Percentiles rank a stretch among this genome's conserved stretches.
phyloP scores from a whole-genome alignment of 2,329 filamentous ascomycete genomes.

The Neodidymelliopsis sp. region DNA sequence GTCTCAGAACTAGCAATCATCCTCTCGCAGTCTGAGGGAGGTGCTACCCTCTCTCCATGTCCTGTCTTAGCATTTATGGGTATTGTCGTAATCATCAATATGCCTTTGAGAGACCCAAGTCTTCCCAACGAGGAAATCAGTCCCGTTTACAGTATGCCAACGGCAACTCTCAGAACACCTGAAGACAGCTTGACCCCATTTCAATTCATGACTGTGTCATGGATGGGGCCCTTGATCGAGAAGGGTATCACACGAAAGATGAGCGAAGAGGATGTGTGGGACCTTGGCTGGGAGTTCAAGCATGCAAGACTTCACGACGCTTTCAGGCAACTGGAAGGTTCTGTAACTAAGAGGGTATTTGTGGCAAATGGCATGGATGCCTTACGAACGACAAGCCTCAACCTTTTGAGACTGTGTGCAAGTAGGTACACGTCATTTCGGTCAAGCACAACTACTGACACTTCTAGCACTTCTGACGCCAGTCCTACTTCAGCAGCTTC shows the following conservation, averaged over 20 bases:
- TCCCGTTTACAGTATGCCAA: constrained; percentile 63
- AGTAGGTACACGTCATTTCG: constrained; percentile 48
- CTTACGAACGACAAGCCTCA: constrained; percentile 69
- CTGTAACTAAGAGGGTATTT: constrained; percentile 73
- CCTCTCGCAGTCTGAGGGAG: constrained; percentile 42
- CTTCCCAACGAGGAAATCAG: constrained; percentile 66
- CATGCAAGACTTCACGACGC: constrained; percentile 76
- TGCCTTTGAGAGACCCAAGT: constrained; percentile 72
- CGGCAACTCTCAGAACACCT: constrained; percentile 69
- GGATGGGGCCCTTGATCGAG: constrained; percentile 78
- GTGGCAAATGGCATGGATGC: constrained; percentile 82
- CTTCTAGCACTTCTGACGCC: constrained; percentile 59
- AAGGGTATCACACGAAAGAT: constrained; percentile 71
- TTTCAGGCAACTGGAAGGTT: constrained; percentile 76
- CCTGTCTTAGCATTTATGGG: constrained; percentile 56
- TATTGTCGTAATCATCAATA: constrained; percentile 65
- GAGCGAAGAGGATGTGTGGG: constrained; percentile 82
- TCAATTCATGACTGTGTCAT: constrained; percentile 85
- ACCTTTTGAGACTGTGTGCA: constrained; percentile 67
- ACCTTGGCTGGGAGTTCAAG: constrained; percentile 80
- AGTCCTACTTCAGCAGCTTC: constrained; percentile 74
- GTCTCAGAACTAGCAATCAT: constrained; percentile 39
- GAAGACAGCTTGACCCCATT: constrained; percentile 82
- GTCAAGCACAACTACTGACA: constrained; percentile 4
- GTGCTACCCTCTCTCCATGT: constrained; percentile 40